Evolutionary conservation across 2,329 filamentous ascomycete species (phyloP).

Genomic region (Coniella lustricola): DNA sequence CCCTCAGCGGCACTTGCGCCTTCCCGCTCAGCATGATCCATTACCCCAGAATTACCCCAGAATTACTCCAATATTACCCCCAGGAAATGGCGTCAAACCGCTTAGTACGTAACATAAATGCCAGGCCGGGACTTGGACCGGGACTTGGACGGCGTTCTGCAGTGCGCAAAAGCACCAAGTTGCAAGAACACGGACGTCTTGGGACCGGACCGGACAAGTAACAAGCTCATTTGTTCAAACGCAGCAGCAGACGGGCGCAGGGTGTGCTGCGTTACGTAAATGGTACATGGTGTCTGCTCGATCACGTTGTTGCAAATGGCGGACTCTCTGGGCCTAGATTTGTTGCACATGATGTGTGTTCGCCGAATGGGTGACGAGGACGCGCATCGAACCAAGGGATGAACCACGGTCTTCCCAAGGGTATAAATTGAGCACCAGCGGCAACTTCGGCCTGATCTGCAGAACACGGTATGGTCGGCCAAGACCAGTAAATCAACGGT

Average conservation of each 20-base stretch:
- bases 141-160: not conserved
- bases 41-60: slow-evolving; percentile 15
- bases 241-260: no score
- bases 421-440: not conserved
- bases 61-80: slow-evolving; percentile 17
- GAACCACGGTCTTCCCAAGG: not conserved
- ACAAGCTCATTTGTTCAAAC: not conserved
- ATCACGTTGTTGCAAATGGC: slow-evolving; percentile 7
- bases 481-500: no score
- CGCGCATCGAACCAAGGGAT: not conserved
- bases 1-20: not conserved
- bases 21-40: not conserved
- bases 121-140: not conserved
- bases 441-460: no score
- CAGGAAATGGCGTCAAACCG: slow-evolving; percentile 7
- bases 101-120: slow-evolving; percentile 15
- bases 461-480: no score
- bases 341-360: not conserved
- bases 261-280: slow-evolving; percentile 9
- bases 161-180: not conserved
- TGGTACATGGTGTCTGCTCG: not conserved
- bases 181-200: not conserved
- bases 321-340: not conserved
- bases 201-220: no score
- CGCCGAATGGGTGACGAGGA: not conserved